Evolutionary conservation across 2,329 filamentous ascomycete genomes (phyloP).

Genomic region (Hirsutella thompsonii): DNA sequence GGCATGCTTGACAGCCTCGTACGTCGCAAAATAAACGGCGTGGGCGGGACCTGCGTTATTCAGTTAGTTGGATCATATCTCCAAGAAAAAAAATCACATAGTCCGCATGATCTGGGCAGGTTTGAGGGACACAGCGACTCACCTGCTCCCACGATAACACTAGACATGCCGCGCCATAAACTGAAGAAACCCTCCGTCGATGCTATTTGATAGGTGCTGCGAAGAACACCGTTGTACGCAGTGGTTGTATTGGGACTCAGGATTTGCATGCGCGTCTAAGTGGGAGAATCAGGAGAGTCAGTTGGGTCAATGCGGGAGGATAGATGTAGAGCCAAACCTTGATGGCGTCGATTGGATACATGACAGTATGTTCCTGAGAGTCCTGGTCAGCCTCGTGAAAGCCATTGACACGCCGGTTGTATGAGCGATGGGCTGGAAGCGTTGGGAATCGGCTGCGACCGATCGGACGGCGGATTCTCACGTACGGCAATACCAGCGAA

Average conservation of each 20-base stretch:
- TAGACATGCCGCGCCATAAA: slow-evolving; percentile 92
- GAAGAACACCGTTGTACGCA: slow-evolving; percentile 80
- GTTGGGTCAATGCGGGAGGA: background rate
- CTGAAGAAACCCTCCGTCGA: slow-evolving; percentile 79
- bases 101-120: too few relatives aligned
- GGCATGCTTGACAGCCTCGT: slow-evolving; percentile 91
- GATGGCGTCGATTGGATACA: slow-evolving; percentile 97
- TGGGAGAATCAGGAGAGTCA: background rate
- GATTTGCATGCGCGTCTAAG: slow-evolving; percentile 93
- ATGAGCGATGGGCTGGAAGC: background rate
- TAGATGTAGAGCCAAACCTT: slow-evolving; percentile 52
- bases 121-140: slow-evolving; percentile 17
- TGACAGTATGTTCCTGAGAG: slow-evolving; percentile 83
- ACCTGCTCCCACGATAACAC: slow-evolving; percentile 92
- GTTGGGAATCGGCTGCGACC: background rate
- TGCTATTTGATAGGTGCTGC: slow-evolving; percentile 87
- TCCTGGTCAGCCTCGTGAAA: background rate
- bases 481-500: slow-evolving; percentile 92
- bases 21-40: slow-evolving; percentile 96
- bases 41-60: slow-evolving; percentile 70
- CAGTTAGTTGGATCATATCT: background rate
- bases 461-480: slow-evolving; percentile 1
- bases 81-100: too few relatives aligned
- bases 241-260: slow-evolving; percentile 70
- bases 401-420: background rate